Conservation (phyloP, 768 basidiomycete species). For the Lactarius hatsudake region DNA sequence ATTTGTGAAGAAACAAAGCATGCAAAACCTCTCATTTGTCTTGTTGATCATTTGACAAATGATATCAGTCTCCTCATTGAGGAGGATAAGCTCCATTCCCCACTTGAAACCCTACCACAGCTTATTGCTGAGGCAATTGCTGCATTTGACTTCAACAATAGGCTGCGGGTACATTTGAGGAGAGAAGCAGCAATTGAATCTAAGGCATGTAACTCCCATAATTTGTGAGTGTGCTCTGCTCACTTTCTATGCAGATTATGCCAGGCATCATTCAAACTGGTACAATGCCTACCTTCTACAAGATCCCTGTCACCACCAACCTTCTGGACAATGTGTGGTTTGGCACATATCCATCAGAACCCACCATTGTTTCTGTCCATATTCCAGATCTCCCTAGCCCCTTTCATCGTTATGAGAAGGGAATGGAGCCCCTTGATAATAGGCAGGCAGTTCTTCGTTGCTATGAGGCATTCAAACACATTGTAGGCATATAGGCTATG, state of each 20-base stretch:
- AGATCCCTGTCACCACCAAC: neutral
- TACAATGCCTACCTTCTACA: neutral
- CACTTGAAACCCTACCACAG: no score
- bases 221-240: neutral
- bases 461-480: neutral
- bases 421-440: neutral
- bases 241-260: neutral
- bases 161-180: neutral
- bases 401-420: neutral
- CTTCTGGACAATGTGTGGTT: neutral
- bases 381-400: neutral
- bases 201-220: neutral
- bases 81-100: conserved; percentile 2
- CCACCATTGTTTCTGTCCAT: neutral
- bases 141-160: neutral
- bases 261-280: conserved; percentile 56
- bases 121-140: neutral
- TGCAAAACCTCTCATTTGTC: neutral
- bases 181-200: neutral
- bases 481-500: neutral
- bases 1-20: neutral
- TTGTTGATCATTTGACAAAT: conserved; percentile 6
- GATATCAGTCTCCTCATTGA: conserved; percentile 18
- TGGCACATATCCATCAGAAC: neutral
- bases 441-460: neutral